Percentiles rank a stretch among this genome's conserved stretches.
Conservation (phyloP, 2,329 filamentous ascomycete species). For the Paradendryphiella salina region DNA sequence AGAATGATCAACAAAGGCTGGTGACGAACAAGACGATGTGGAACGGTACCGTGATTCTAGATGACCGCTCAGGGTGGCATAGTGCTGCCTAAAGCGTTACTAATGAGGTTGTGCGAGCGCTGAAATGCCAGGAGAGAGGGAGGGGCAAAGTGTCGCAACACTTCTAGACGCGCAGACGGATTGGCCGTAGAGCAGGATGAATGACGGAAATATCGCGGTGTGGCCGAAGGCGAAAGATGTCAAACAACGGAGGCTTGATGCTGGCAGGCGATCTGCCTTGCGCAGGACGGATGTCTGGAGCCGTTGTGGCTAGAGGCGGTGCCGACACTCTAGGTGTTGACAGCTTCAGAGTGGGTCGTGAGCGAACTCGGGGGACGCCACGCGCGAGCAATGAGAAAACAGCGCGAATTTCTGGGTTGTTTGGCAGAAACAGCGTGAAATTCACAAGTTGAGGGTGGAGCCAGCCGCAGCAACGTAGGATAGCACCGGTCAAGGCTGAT, state of each 20-base stretch:
- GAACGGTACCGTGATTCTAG: conserved; percentile 38
- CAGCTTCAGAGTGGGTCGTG: conserved; percentile 30
- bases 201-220: conserved; percentile 31
- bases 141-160: conserved; percentile 18
- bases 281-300: conserved; percentile 30
- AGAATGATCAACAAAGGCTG: conserved; percentile 14
- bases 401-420: conserved; percentile 22
- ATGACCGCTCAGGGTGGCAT: conserved; percentile 39
- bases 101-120: conserved; percentile 22
- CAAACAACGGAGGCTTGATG: conserved; percentile 34
- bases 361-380: conserved; percentile 27
- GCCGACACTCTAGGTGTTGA: conserved; percentile 34
- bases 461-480: conserved; percentile 38
- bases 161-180: conserved; percentile 18
- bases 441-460: conserved; percentile 28
- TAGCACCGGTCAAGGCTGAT: conserved; percentile 47
- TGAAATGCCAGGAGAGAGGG: conserved; percentile 18
- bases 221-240: conserved; percentile 27
- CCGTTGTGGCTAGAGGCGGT: conserved; percentile 41
- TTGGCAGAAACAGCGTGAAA: conserved; percentile 29
- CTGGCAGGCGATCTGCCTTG: conserved; percentile 41
- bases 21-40: conserved; percentile 15
- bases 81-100: conserved; percentile 35
- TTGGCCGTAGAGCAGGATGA: conserved; percentile 18
- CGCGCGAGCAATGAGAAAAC: conserved; percentile 27